phyloP scores from a whole-genome alignment of 164 flowering plant genomes.

The Paratinospora sagittata region DNA sequence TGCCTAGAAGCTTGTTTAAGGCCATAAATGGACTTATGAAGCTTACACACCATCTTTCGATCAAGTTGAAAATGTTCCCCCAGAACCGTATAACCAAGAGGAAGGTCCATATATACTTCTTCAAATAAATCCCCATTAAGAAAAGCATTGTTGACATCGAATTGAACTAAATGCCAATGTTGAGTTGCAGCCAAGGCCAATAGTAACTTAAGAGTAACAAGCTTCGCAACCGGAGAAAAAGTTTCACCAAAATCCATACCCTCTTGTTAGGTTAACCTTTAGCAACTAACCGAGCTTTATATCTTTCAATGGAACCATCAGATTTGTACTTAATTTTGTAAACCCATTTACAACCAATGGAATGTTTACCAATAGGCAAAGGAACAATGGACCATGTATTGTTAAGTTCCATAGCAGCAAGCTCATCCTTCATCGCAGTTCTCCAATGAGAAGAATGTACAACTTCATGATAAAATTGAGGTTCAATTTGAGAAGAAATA shows the following conservation, averaged over 20 bases:
- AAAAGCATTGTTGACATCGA: neutral
- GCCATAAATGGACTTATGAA: constrained; percentile 10
- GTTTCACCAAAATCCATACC: neutral
- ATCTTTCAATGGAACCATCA: neutral
- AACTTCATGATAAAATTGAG: neutral
- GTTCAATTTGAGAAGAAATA: neutral
- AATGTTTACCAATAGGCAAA: neutral
- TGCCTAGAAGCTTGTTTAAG: neutral
- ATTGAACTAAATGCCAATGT: neutral
- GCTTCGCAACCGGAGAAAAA: neutral
- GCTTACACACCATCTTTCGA: neutral
- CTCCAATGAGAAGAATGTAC: neutral
- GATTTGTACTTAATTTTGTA: neutral
- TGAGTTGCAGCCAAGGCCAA: neutral
- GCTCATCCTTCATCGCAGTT: neutral
- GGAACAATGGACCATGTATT: neutral
- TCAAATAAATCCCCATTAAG: neutral
- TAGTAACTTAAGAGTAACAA: too few relatives aligned
- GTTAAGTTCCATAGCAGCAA: neutral
- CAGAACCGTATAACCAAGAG: neutral
- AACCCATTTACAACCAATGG: neutral
- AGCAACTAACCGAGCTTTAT: neutral
- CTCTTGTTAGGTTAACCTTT: neutral
- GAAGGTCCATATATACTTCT: neutral
- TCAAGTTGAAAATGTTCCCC: neutral